Base-by-base conservation (phyloP, 1,284 basidiomycete genomes). In the Leccinum huronense region DNA sequence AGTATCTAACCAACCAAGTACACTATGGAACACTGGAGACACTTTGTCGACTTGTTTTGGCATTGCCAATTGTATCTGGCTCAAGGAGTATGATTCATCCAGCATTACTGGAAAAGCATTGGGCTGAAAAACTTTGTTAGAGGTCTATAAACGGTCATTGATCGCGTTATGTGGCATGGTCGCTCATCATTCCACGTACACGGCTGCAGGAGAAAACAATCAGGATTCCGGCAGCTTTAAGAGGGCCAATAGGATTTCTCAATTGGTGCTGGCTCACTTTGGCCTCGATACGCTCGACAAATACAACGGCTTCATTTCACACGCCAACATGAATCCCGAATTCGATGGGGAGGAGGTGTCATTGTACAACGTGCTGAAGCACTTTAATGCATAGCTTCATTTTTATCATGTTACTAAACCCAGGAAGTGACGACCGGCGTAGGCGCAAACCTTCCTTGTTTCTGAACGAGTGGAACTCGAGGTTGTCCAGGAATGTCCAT, bases 151-250 rank as follows among this genome's bases (percentile, higher is more conserved):
- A 11, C n/a, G 34, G 3, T 38, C 23, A 1, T 3, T 62, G 2
- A 27, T 62, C 2, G 5, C 23, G 1, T 34, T 58, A 6, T 62
- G 61, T 11, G 56, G 56, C 4, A 61, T 57, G 55, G 42, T 61
- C 6, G 13, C 27, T 5, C 14, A 53, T 27, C 51, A 53, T 30
- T 10, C n/a, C 16, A 16, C 1, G 10, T 48, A 48, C 10, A n/a
- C 8, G 5, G 10, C 9, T 19, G n/a, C 8, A 19, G 45, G 11
- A 16, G 9, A 16, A 23, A 5, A 16, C 1, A 3, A n/a, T 23
- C 19, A 48, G 19, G 10, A 16, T 10, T 48, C 45, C 3, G 9
- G 19, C 2, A 48, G 7, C 16, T 48, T 23, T 6, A 10, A 10
- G 19, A 11, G n/a, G 45, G 16, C 45, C n/a, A 23, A 10, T 10